Conservation (phyloP, 2,329 filamentous ascomycete species). For the Fusarium equiseti region DNA sequence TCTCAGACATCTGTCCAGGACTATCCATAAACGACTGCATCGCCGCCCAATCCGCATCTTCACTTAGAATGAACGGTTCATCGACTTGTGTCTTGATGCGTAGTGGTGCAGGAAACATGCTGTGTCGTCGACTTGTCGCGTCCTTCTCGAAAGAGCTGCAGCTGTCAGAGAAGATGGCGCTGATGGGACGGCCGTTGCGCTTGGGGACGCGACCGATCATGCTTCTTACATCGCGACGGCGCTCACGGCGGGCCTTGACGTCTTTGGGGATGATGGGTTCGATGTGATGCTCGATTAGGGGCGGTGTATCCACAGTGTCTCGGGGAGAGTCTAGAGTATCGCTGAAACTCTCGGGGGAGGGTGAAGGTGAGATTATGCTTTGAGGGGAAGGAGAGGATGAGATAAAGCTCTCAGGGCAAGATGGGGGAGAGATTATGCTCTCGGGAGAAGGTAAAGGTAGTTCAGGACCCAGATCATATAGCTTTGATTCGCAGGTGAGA, state of each 20-base stretch:
- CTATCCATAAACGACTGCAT: constrained; percentile 55
- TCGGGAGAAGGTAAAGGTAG: constrained; percentile 36
- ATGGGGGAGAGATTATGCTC: constrained; percentile 23
- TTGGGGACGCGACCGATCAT: constrained; percentile 45
- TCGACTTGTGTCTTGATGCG: constrained; percentile 40
- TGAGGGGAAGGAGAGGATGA: constrained; percentile 43
- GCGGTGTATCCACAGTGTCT: constrained; percentile 43
- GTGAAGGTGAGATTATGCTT: constrained; percentile 28
- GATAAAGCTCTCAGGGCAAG: constrained; percentile 39
- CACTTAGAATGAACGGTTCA: constrained; percentile 46
- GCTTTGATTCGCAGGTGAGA: constrained; percentile 38
- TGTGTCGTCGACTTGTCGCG: constrained; percentile 34
- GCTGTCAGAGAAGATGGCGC: constrained; percentile 46
- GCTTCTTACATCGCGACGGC: constrained; percentile 48
- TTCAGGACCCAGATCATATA: constrained; percentile 23
- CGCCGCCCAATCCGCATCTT: constrained; percentile 53
- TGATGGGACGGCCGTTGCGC: constrained; percentile 45
- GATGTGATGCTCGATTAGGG: constrained; percentile 33
- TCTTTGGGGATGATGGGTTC: constrained; percentile 29
- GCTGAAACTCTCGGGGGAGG: constrained; percentile 40
- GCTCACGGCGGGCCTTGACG: constrained; percentile 46
- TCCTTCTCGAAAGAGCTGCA: constrained; percentile 15
- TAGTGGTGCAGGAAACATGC: constrained; percentile 41
- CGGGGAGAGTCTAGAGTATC: constrained; percentile 46
- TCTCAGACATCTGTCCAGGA: constrained; percentile 25